Base-by-base conservation (phyloP, 1,284 basidiomycete genomes). In the Cutaneotrichosporon mucoides region DNA sequence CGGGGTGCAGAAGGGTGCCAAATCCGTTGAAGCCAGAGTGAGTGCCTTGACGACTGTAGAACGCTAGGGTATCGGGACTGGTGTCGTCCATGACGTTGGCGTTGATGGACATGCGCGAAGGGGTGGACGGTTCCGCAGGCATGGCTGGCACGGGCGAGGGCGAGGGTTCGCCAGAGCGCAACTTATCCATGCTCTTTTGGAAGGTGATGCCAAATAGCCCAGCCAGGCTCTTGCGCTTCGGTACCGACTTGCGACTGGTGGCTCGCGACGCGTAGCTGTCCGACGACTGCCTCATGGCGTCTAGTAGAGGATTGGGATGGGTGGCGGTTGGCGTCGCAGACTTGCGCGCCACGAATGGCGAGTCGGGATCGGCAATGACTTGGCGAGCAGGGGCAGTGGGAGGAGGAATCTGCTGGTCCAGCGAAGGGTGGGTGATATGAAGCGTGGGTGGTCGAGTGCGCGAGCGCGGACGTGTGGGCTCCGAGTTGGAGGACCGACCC, bases 141-240 rank as follows among this genome's bases (percentile, higher is more conserved):
- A 24, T 24, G 24, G 24, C 24, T 24, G 24, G 24, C 24, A 24
- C 24, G 24, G 24, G 24, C 24, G 24, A 24, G 24, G 24, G 24
- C 24, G 24, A 24, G 24, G 24, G 24, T 24, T 24, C 24, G 24
- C 24, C 24, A 24, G 64, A 42, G 15, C 56, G 62, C 41, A 68
- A 44, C 52, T 60, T 63, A 40, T 66, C 67, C 10, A 61, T n/a
- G 36, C 62, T 66, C 41, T 59, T 63, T 62, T 66, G 69, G 49
- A 70, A 45, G 10, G 61, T 37, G 1, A 68, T 36, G 8, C 69
- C 71, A 55, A 76, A 76, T 1, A 77, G 59, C 3, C 71, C 73
- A 5, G 61, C 67, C 6, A 77, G 62, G 45, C 68, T 70, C 57
- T 76, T 75, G 16, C 75, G 54, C 62, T 73, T 74, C 0, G 73